Base-by-base conservation (phyloP, 2,329 filamentous ascomycete genomes). In the Aaosphaeria arxii region DNA sequence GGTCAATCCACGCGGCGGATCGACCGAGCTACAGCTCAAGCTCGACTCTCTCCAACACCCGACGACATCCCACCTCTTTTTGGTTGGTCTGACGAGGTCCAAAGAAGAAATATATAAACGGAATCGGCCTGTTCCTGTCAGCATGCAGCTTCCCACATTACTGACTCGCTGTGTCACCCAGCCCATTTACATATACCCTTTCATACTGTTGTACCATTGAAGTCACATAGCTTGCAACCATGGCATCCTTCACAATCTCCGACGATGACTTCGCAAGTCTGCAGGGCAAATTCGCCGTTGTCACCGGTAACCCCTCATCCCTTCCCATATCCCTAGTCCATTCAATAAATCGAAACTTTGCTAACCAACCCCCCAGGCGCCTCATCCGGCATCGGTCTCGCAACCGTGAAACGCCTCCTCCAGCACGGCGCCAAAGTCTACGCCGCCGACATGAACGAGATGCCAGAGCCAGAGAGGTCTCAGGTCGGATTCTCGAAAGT, bases 381-480 rank as follows among this genome's bases (percentile, higher is more conserved):
- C 47, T 80, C 79, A 0, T 82, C 80, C 2, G 83, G 83, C 11
- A 85, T 85, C 45, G 82, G 82, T 31, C 73, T 83, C 11, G 78
- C 78, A 46, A 83, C 82, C 1, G 73, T 76, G 6, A 63, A 75
- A 6, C 67, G 79, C 2, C 74, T 84, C 11, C 69, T 84, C 6
- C 66, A 73, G 1, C 62, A 77, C 1, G 81, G 80, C 17, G 82
- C 80, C 30, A 74, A 71, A 11, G 81, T 85, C 13, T 73, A 83
- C 49, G 76, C 74, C 29, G 77, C 72, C 33, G 83, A 86, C 56
- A 50, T 83, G 39, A 75, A 77, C 36, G 64, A 75, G 2, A 67
- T 73, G 0, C 62, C 71, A 52, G 43, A 57, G 30, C 58, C 60
- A 0, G 59, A 66, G 30, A 46, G 47, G 2, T 49, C 52, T 2